A percentile compares a stretch with the other conserved stretches of the same genome.
These are phyloP conservation scores for Pleurozium schreberi DNA, from an alignment of 225 moss, liverwort and hornwort genomes.

Conservation along the genomic window DNA sequence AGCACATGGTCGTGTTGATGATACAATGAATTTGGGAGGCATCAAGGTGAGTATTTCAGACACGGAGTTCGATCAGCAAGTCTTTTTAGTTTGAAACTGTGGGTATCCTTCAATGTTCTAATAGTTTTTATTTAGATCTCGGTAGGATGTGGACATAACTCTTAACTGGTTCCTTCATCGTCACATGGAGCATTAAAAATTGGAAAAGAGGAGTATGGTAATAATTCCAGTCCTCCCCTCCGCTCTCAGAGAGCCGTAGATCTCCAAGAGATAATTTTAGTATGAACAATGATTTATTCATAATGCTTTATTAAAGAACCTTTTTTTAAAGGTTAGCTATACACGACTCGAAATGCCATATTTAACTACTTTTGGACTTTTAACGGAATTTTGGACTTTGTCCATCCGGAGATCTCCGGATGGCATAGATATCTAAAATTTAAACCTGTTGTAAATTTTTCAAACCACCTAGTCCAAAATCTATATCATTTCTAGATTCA, in stretches of 20 bases:
- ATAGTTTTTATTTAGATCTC: not conserved
- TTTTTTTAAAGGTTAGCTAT: no score
- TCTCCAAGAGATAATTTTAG: no score
- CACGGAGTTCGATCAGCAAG: not conserved
- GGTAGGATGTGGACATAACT: not conserved
- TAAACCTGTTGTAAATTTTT: no score
- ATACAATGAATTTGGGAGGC: slow-evolving; percentile 65
- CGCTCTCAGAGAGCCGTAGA: not conserved
- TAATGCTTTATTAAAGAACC: no score
- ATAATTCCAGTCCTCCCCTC: not conserved
- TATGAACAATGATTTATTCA: no score
- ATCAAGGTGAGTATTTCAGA: slow-evolving; percentile 38
- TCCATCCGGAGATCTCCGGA: no score
- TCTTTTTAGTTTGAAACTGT: not conserved
- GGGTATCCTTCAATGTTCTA: not conserved
- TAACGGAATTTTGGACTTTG: no score
- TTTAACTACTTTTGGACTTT: no score
- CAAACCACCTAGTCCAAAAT: no score
- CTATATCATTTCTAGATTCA: no score
- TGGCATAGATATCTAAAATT: no score
- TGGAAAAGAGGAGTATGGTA: not conserved
- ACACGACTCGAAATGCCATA: no score
- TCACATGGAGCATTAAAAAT: not conserved
- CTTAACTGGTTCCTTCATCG: not conserved
- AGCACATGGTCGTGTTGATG: slow-evolving; percentile 61